These are phyloP conservation scores for Saccharomycopsis fermentans DNA, from an alignment of 805 yeast species.

Conservation along the genomic window DNA sequence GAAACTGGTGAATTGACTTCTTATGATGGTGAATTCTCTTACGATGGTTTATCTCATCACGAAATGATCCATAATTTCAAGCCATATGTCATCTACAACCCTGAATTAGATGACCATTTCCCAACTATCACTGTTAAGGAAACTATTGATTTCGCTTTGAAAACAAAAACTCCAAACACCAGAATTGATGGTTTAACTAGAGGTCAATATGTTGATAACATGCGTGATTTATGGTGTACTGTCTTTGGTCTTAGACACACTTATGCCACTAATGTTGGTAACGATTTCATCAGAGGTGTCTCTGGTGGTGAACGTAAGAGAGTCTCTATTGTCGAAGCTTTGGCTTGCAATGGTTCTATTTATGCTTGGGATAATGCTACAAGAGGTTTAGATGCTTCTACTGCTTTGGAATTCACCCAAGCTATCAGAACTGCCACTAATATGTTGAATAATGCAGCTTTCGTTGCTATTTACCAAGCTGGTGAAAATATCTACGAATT, in stretches of 20 bases:
- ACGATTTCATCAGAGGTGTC: slow-evolving; percentile 58
- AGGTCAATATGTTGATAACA: slow-evolving; percentile 34
- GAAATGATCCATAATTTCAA: slow-evolving; percentile 52
- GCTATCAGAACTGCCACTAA: slow-evolving; percentile 52
- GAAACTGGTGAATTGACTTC: slow-evolving; percentile 33
- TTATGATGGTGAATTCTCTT: slow-evolving; percentile 45
- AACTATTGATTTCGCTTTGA: slow-evolving; percentile 61
- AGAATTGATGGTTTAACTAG: slow-evolving; percentile 35
- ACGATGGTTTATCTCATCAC: slow-evolving; percentile 49
- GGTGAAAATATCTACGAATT: slow-evolving; percentile 52
- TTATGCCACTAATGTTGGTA: slow-evolving; percentile 53
- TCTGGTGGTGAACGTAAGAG: slow-evolving; percentile 69
- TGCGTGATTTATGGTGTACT: slow-evolving; percentile 31
- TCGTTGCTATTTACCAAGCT: slow-evolving; percentile 61
- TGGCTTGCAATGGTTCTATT: slow-evolving; percentile 41
- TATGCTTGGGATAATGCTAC: slow-evolving; percentile 65
- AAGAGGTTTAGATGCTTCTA: slow-evolving; percentile 61
- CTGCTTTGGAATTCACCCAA: slow-evolving; percentile 56
- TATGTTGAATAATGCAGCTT: slow-evolving; percentile 43
- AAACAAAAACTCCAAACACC: slow-evolving; percentile 52
- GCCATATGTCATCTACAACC: slow-evolving; percentile 47
- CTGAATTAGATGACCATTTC: slow-evolving; percentile 62
- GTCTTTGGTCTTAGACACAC: slow-evolving; percentile 51
- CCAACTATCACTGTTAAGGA: slow-evolving; percentile 69
- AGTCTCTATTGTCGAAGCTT: slow-evolving; percentile 59